These are phyloP conservation scores for Phylloporus sp. DNA, from an alignment of 768 basidiomycete genomes.

Conservation along the genomic window DNA sequence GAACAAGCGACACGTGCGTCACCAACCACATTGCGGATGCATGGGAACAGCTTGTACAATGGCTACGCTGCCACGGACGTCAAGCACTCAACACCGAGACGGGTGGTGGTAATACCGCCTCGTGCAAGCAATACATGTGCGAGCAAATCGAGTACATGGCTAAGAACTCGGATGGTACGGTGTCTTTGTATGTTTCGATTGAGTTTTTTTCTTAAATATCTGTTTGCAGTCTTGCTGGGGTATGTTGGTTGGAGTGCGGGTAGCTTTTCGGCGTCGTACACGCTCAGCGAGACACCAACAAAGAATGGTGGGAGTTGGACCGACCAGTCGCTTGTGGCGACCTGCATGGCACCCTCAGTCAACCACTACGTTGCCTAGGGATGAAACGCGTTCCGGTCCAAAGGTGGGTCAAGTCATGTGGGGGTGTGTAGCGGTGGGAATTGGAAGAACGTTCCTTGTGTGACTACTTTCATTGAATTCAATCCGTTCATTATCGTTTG, in stretches of 20 bases:
- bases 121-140: constrained; percentile 43
- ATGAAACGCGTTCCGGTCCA: background rate
- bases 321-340: background rate
- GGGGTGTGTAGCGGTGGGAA: background rate
- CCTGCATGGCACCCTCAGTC: background rate
- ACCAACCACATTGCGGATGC: constrained; percentile 50
- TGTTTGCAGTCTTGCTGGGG: background rate
- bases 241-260: background rate
- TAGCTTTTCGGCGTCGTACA: background rate
- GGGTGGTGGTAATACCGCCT: constrained; percentile 51
- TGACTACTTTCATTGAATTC: background rate
- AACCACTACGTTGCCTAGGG: background rate
- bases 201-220: background rate
- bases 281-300: background rate
- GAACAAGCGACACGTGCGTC: constrained; percentile 32
- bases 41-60: constrained; percentile 45
- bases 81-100: constrained; percentile 61
- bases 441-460: background rate
- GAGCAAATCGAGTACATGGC: constrained; percentile 46
- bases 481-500: background rate
- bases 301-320: background rate
- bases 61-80: constrained; percentile 46
- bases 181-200: background rate
- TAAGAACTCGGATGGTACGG: constrained; percentile 44
- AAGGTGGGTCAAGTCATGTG: background rate